Base-by-base conservation (phyloP, 73 alveolate genomes). In the Loxodes magnus region DNA sequence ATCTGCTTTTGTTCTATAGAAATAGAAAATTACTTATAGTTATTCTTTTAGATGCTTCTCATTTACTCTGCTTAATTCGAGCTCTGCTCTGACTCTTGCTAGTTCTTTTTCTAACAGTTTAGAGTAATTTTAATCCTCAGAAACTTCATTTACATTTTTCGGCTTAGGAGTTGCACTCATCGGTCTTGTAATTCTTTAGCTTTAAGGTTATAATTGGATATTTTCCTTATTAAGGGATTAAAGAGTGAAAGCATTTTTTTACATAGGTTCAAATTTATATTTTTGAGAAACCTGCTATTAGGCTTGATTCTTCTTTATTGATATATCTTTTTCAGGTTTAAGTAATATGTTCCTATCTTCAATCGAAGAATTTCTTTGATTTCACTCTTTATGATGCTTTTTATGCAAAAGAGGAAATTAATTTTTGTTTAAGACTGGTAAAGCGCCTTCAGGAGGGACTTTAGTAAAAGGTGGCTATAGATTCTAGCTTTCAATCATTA, bases 391-490 rank as follows among this genome's bases (percentile, higher is more conserved):
- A n/a, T n/a, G n/a, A n/a, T n/a, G n/a, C n/a, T n/a, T n/a, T n/a
- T n/a, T n/a, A n/a, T n/a, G n/a, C n/a, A n/a, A n/a, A n/a, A n/a
- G n/a, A n/a, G n/a, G n/a, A n/a, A n/a, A n/a, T n/a, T n/a, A n/a
- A n/a, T n/a, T n/a, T n/a, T n/a, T n/a, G n/a, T n/a, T n/a, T n/a
- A n/a, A n/a, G n/a, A n/a, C n/a, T 7, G 98, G 95, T 33, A 88
- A 61, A n/a, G 94, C 87, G 17, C 92, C 94, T 51, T 88, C 98
- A 1, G 84, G 77, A 22, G 98, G 95, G 67, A 79, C 64, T 68
- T 82, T 82, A 53, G 77, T 78, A 71, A 85, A 88, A 27, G 96
- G 98, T 56, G 79, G 90, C 54, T 75, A 69, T 43, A 74, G 68
- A 50, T 82, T 76, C 39, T 75, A 79, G 36, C 71, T 79, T 42